Evolutionary conservation across 2,329 filamentous ascomycete species (phyloP).

Genomic region (Cladophialophora exuberans): DNA sequence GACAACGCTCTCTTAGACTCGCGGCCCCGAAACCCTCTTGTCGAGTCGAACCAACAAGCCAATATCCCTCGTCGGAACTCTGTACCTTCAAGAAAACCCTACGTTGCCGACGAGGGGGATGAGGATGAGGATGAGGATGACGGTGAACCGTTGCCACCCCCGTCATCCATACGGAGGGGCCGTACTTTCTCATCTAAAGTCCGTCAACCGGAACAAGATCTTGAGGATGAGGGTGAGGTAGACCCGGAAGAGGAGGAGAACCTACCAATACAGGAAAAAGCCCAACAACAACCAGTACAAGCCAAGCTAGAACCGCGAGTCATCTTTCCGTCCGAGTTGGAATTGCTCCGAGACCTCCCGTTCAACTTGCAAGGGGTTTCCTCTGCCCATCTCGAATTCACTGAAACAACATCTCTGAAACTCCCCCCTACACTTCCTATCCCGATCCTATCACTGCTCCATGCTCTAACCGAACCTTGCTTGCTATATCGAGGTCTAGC

Average conservation of each 20-base stretch:
- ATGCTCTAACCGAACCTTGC: slow-evolving; percentile 89
- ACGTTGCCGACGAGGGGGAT: slow-evolving; percentile 16
- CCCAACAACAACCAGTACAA: slow-evolving; percentile 1
- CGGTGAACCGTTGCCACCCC: background rate
- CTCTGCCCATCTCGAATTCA: slow-evolving; percentile 80
- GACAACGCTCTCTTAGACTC: slow-evolving; percentile 61
- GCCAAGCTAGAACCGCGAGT: slow-evolving; percentile 13
- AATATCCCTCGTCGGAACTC: slow-evolving; percentile 25
- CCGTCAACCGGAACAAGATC: slow-evolving; percentile 5
- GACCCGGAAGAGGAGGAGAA: slow-evolving; percentile 10
- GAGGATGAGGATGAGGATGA: slow-evolving; percentile 12
- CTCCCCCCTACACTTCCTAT: slow-evolving; percentile 79
- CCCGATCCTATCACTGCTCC: slow-evolving; percentile 82
- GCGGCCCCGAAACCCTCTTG: slow-evolving; percentile 46
- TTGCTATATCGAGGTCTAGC: slow-evolving; percentile 84
- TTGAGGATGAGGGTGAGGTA: slow-evolving; percentile 6
- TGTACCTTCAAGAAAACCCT: slow-evolving; percentile 15
- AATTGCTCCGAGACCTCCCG: slow-evolving; percentile 77
- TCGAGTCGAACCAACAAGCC: slow-evolving; percentile 43
- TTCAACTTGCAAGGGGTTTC: slow-evolving; percentile 93
- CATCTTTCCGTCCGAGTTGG: slow-evolving; percentile 62
- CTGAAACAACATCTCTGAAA: slow-evolving; percentile 68
- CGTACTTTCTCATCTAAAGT: slow-evolving; percentile 8
- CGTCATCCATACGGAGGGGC: background rate
- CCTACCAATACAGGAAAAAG: background rate